Percentiles rank a stretch among this genome's conserved stretches.
Conservation (phyloP, 768 basidiomycete species). For the Pluteus cervinus region DNA sequence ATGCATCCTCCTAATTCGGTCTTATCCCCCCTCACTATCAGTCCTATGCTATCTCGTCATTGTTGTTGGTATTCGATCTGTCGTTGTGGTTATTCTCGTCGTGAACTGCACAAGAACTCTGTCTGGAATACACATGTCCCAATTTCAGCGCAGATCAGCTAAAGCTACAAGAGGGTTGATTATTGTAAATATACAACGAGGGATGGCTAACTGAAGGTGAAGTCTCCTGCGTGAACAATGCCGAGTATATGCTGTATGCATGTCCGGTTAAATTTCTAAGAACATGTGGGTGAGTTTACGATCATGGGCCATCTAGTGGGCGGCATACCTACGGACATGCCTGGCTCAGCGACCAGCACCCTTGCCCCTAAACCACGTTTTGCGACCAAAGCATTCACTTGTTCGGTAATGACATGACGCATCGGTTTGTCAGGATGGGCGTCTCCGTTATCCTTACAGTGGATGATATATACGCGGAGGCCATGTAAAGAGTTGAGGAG, state of each 20-base stretch:
- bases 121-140: no score
- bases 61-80: no score
- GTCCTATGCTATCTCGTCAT: no score
- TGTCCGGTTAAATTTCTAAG: background rate
- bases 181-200: conserved; percentile 3
- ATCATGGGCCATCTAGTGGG: background rate
- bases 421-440: conserved; percentile 42
- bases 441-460: conserved; percentile 79
- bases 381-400: conserved; percentile 61
- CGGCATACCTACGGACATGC: conserved; percentile 70
- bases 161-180: no score
- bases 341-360: conserved; percentile 69
- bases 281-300: conserved; percentile 17
- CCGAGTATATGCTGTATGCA: background rate
- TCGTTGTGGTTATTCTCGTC: no score
- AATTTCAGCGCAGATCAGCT: no score
- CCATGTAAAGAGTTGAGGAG: conserved; percentile 49
- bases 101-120: no score
- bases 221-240: background rate
- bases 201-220: no score
- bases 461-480: conserved; percentile 71
- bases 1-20: conserved; percentile 80
- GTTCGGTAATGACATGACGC: conserved; percentile 62
- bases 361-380: conserved; percentile 62
- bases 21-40: no score